Conservation (phyloP, 1,284 basidiomycete species). For the Pseudozyma sp. region DNA sequence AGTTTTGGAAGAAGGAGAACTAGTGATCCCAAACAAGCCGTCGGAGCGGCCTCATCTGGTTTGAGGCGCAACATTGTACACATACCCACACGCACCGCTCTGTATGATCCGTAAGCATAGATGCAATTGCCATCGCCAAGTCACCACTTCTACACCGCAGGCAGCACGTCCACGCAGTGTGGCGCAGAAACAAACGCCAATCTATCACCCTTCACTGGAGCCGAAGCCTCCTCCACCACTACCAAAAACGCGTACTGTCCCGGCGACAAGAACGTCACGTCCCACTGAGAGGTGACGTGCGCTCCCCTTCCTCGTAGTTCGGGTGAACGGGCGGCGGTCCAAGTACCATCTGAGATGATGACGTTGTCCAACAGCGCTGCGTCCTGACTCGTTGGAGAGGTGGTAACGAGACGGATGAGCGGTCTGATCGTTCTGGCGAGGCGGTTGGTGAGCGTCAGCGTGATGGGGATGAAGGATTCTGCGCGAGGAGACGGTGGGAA, state of each 20-base stretch:
- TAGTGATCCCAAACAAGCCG: neutral
- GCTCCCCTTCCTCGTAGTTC: neutral
- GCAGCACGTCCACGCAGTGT: slow-evolving; percentile 12
- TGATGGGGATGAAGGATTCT: slow-evolving; percentile 18
- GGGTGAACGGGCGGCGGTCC: neutral
- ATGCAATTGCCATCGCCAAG: neutral
- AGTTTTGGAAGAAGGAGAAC: neutral
- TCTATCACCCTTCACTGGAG: slow-evolving; percentile 1
- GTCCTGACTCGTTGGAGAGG: slow-evolving; percentile 3
- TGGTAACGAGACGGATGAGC: slow-evolving; percentile 39
- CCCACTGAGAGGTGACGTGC: slow-evolving; percentile 7
- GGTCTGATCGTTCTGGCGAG: slow-evolving; percentile 19
- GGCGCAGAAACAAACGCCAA: slow-evolving; percentile 13
- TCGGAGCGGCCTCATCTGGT: slow-evolving; percentile 10
- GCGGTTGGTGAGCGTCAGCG: slow-evolving; percentile 17
- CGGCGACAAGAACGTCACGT: slow-evolving; percentile 26
- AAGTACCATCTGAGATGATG: slow-evolving; percentile 30
- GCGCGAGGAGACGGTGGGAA: slow-evolving; percentile 10
- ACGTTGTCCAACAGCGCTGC: slow-evolving; percentile 10
- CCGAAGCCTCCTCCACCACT: slow-evolving; percentile 19
- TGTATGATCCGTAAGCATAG: neutral
- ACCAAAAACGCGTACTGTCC: slow-evolving; percentile 33
- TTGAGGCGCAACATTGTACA: neutral
- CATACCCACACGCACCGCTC: too few species aligned
- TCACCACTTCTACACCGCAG: neutral